Evolutionary conservation across 1,139 yeast species (phyloP).

Genomic region (Debaryomycetaceae sp.): DNA sequence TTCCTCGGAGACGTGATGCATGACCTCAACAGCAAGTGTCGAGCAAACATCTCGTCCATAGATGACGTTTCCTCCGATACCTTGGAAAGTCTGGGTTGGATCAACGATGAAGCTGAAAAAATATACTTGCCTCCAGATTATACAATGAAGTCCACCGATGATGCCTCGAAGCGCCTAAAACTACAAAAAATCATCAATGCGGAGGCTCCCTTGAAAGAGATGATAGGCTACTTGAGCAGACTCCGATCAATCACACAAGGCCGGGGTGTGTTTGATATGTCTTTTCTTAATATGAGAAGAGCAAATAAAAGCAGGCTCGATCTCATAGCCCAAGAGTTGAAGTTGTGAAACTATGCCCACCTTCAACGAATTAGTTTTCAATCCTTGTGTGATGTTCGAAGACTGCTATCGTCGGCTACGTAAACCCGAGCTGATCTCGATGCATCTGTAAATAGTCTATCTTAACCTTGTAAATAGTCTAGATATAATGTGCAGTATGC

Average conservation of each 20-base stretch:
- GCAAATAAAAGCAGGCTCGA: slow-evolving; percentile 47
- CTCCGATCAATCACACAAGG: slow-evolving; percentile 88
- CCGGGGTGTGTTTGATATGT: slow-evolving; percentile 79
- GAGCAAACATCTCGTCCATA: slow-evolving; percentile 64
- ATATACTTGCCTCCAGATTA: slow-evolving; percentile 60
- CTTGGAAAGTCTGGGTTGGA: slow-evolving; percentile 37
- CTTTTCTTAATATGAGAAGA: slow-evolving; percentile 67
- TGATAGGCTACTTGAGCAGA: slow-evolving; percentile 82
- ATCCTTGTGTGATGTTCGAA: too few relatives aligned
- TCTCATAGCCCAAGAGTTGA: slow-evolving; percentile 19
- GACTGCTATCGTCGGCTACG: too few relatives aligned
- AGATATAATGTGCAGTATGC: too few relatives aligned
- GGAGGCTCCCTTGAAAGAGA: slow-evolving; percentile 78
- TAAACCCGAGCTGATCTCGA: too few relatives aligned
- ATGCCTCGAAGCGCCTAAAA: slow-evolving; percentile 19
- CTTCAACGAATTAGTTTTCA: too few relatives aligned
- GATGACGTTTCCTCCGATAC: slow-evolving; percentile 54
- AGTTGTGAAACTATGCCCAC: background rate
- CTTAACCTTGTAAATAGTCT: too few relatives aligned
- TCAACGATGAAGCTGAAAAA: slow-evolving; percentile 48
- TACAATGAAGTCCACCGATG: slow-evolving; percentile 23
- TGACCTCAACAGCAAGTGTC: slow-evolving; percentile 64
- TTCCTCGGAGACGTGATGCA: slow-evolving; percentile 82
- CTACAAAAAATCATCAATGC: slow-evolving; percentile 61
- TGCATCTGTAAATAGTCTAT: too few relatives aligned